Evolutionary conservation across 495 filamentous ascomycete genomes (phyloP).

Genomic region (Oidiodendron maius): DNA sequence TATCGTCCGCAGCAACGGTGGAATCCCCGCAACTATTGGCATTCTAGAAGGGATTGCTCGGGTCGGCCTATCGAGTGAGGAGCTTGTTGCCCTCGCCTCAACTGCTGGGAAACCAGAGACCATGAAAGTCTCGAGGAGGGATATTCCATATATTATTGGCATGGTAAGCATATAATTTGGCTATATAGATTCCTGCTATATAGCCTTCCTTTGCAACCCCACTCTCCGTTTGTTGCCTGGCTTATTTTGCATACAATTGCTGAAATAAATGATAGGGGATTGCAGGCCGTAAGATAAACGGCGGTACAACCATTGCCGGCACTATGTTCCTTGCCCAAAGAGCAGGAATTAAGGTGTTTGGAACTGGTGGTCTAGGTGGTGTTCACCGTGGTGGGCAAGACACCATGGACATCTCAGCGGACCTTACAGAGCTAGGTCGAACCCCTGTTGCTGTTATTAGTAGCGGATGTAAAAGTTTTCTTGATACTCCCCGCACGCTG

Average conservation of each 20-base stretch:
- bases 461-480: slow-evolving; percentile 90
- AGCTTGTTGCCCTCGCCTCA: slow-evolving; percentile 64
- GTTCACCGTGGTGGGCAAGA: slow-evolving; percentile 87
- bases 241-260: not conserved
- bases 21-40: slow-evolving; percentile 87
- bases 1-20: slow-evolving; percentile 72
- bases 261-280: slow-evolving; percentile 40
- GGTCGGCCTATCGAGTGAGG: slow-evolving; percentile 65
- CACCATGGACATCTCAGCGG: slow-evolving; percentile 89
- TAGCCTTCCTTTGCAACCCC: too few species aligned
- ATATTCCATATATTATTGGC: slow-evolving; percentile 76
- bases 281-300: slow-evolving; percentile 61
- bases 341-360: slow-evolving; percentile 90
- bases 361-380: slow-evolving; percentile 77
- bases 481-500: slow-evolving; percentile 84
- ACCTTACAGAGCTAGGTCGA: slow-evolving; percentile 89
- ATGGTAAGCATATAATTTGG: slow-evolving; percentile 48
- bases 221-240: too few species aligned
- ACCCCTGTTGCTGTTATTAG: slow-evolving; percentile 85
- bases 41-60: slow-evolving; percentile 74
- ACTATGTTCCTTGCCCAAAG: slow-evolving; percentile 86
- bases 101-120: slow-evolving; percentile 56
- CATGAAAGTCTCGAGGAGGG: slow-evolving; percentile 79
- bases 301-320: slow-evolving; percentile 87
- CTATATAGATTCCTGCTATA: too few species aligned